Evolutionary conservation across 371 early-diverging fungal species (phyloP).

Genomic region (Apophysomyces elegans): DNA sequence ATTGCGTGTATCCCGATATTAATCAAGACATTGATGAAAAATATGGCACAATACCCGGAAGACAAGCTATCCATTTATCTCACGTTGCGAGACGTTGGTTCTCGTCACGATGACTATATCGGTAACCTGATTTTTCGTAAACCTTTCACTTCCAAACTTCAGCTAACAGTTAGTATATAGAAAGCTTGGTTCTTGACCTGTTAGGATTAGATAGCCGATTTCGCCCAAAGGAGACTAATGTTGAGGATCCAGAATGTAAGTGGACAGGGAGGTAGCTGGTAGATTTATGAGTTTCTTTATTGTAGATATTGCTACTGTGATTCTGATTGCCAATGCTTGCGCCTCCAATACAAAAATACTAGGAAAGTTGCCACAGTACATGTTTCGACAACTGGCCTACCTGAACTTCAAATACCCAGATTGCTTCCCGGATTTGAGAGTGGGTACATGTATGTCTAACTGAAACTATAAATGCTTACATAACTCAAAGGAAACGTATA

Average conservation of each 20-base stretch:
- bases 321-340: conserved; percentile 75
- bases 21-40: conserved; percentile 57
- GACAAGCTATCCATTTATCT: conserved; percentile 73
- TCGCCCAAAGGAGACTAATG: conserved; percentile 69
- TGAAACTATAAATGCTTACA: neutral
- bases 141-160: too few species aligned
- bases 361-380: conserved; percentile 64
- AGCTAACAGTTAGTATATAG: conserved; percentile 16
- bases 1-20: conserved; percentile 45
- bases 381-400: conserved; percentile 75
- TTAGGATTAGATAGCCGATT: conserved; percentile 69
- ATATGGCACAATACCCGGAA: conserved; percentile 65
- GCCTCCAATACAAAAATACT: conserved; percentile 51
- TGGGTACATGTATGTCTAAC: conserved; percentile 17
- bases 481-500: conserved; percentile 30
- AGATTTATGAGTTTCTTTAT: neutral
- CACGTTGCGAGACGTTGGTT: conserved; percentile 67
- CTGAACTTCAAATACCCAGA: conserved; percentile 70
- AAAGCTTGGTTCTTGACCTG: conserved; percentile 54
- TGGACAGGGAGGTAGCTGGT: neutral
- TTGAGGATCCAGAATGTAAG: conserved; percentile 67
- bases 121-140: conserved; percentile 22
- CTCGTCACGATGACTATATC: conserved; percentile 61
- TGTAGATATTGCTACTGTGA: conserved; percentile 69
- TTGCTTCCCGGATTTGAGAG: conserved; percentile 65